Percentiles rank a stretch among this genome's conserved stretches.
Conservation (phyloP, 805 yeast species). For the Pichia occidentalis region DNA sequence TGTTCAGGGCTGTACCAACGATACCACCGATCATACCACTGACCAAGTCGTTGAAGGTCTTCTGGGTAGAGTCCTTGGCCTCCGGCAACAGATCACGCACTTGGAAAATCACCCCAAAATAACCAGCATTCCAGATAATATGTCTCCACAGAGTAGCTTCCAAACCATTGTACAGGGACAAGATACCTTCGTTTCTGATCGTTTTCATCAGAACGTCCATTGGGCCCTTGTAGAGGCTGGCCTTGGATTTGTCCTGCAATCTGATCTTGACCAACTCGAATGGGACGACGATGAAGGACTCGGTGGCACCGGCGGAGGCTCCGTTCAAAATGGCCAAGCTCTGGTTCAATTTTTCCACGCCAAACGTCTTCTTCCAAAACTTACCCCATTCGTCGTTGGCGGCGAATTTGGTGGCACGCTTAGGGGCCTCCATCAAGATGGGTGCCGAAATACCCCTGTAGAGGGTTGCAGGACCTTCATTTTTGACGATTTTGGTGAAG, state of each 20-base stretch:
- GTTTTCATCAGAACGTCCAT: slow-evolving; percentile 73
- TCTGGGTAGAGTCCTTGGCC: slow-evolving; percentile 62
- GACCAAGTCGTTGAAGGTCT: slow-evolving; percentile 78
- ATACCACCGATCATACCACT: slow-evolving; percentile 98
- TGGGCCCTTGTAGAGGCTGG: slow-evolving; percentile 58
- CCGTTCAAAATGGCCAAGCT: slow-evolving; percentile 86
- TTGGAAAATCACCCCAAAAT: slow-evolving; percentile 92
- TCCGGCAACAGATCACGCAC: slow-evolving; percentile 72
- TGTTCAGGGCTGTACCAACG: slow-evolving; percentile 88
- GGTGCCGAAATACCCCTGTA: slow-evolving; percentile 96
- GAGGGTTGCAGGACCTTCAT: slow-evolving; percentile 77
- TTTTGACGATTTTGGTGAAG: slow-evolving; percentile 70
- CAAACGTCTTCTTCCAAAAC: slow-evolving; percentile 67
- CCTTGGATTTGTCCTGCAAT: slow-evolving; percentile 79
- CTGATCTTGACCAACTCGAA: slow-evolving; percentile 94
- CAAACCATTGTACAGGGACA: slow-evolving; percentile 86
- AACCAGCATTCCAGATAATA: slow-evolving; percentile 94
- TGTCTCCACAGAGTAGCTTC: slow-evolving; percentile 99
- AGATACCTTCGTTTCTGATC: slow-evolving; percentile 65
- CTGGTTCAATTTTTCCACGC: slow-evolving; percentile 65
- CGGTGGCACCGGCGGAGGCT: slow-evolving; percentile 97
- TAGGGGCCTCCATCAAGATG: slow-evolving; percentile 97
- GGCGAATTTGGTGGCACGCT: slow-evolving; percentile 97
- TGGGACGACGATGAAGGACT: slow-evolving; percentile 95
- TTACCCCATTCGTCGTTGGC: slow-evolving; percentile 97